Percentiles rank a stretch among this genome's conserved stretches.
Evolutionary conservation across 2,329 filamentous ascomycete species (phyloP).

Genomic region (Aspergillus pseudotamarii): DNA sequence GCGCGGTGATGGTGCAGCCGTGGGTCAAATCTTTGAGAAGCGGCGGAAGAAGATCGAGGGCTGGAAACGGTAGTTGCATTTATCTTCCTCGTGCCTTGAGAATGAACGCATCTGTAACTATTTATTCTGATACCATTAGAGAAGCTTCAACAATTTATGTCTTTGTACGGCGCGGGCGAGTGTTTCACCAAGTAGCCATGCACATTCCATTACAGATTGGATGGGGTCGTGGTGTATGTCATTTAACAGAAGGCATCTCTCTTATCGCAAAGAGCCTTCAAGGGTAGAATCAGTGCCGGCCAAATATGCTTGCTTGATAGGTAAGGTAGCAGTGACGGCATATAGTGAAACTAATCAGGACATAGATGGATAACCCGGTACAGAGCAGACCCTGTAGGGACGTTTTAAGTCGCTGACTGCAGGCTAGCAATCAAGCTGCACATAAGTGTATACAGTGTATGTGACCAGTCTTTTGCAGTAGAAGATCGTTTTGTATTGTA

Average conservation of each 20-base stretch:
- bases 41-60: constrained; percentile 48
- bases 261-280: background rate
- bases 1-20: constrained; percentile 62
- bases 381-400: background rate
- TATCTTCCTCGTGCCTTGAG: background rate
- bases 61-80: constrained; percentile 39
- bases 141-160: background rate
- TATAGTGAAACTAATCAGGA: background rate
- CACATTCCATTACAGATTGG: background rate
- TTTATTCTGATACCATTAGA: constrained; percentile 10
- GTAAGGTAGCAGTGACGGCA: background rate
- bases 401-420: background rate
- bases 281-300: background rate
- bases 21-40: constrained; percentile 64
- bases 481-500: constrained; percentile 4
- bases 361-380: background rate
- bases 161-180: background rate
- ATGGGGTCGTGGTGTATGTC: background rate
- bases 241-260: too few species aligned
- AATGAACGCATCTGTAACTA: constrained; percentile 3
- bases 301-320: background rate
- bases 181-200: background rate
- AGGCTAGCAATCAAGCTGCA: background rate
- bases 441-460: background rate
- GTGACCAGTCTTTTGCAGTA: background rate